Conservation (phyloP, 2,329 filamentous ascomycete species). For the Elsinoe arachidis region DNA sequence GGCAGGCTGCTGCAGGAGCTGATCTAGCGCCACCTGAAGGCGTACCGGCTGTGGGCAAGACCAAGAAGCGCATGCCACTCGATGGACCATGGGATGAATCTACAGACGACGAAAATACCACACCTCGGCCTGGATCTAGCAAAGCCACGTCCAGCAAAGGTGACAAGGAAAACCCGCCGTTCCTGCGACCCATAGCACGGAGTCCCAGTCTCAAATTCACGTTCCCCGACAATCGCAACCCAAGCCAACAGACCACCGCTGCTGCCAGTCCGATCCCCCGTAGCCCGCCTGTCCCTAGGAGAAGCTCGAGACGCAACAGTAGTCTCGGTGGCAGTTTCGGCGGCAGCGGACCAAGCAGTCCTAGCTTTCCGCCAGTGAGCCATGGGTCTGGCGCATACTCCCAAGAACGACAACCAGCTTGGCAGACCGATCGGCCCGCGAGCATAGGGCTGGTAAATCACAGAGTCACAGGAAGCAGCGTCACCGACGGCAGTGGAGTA, state of each 20-base stretch:
- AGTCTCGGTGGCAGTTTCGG: neutral
- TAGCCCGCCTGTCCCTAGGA: neutral
- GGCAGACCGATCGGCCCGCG: constrained; percentile 13
- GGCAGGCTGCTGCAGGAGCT: constrained; percentile 18
- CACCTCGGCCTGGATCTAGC: neutral
- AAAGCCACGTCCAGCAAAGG: constrained; percentile 1
- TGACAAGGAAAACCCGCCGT: neutral
- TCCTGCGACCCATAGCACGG: constrained; percentile 15
- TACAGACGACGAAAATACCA: constrained; percentile 8
- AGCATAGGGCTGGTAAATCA: constrained; percentile 17
- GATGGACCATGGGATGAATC: constrained; percentile 15
- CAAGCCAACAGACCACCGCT: neutral
- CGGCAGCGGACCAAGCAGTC: neutral
- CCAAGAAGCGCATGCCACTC: constrained; percentile 13
- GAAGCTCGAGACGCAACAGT: constrained; percentile 8
- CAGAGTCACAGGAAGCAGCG: constrained; percentile 14
- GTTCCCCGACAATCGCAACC: neutral
- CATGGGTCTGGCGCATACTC: neutral
- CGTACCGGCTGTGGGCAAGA: constrained; percentile 12
- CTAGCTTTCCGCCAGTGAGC: constrained; percentile 2
- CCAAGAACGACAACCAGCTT: neutral
- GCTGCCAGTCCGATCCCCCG: neutral
- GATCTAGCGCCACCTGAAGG: constrained; percentile 14
- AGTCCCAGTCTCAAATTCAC: constrained; percentile 15
- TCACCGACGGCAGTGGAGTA: constrained; percentile 13